Percentiles rank a stretch among this genome's conserved stretches.
These are phyloP conservation scores for Galeopsis tetrahit DNA, from an alignment of 257 asterid species.

Conservation along the genomic window DNA sequence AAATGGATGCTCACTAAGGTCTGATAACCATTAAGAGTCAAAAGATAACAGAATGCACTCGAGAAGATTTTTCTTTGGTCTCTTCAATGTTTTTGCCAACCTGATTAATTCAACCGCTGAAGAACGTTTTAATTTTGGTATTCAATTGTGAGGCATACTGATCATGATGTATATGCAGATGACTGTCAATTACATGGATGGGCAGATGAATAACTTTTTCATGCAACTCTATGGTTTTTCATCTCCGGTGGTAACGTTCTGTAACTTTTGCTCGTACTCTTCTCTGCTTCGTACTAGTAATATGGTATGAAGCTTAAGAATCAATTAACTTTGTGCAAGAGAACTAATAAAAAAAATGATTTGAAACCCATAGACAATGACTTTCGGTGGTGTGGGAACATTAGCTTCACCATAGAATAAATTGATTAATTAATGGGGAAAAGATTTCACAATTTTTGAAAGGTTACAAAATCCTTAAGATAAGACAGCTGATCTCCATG, in stretches of 20 bases:
- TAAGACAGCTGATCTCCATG: constrained; percentile 2
- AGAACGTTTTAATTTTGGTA: not conserved
- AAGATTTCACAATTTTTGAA: not conserved
- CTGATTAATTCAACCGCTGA: constrained; percentile 12
- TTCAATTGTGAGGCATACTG: constrained; percentile 28
- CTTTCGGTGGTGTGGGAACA: constrained; percentile 16
- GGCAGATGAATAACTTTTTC: constrained; percentile 73
- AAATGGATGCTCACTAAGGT: constrained; percentile 18
- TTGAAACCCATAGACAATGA: not conserved
- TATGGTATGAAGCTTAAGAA: not conserved
- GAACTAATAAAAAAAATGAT: not conserved
- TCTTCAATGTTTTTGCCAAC: constrained; percentile 29
- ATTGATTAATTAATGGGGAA: not conserved
- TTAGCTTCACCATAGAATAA: constrained; percentile 18
- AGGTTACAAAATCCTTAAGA: not conserved
- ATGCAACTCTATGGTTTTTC: constrained; percentile 97
- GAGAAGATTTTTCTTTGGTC: constrained; percentile 19
- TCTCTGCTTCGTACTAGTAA: not conserved
- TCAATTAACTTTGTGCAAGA: not conserved
- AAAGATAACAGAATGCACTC: constrained; percentile 7
- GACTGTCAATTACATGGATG: constrained; percentile 84
- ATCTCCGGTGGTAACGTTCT: constrained; percentile 80
- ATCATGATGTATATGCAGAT: constrained; percentile 61
- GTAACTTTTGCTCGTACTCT: not conserved
- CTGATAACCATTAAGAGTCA: constrained; percentile 19